phyloP scores from a whole-genome alignment of 2,329 filamentous ascomycete genomes.

The Coniosporium tulheliwenetii region DNA sequence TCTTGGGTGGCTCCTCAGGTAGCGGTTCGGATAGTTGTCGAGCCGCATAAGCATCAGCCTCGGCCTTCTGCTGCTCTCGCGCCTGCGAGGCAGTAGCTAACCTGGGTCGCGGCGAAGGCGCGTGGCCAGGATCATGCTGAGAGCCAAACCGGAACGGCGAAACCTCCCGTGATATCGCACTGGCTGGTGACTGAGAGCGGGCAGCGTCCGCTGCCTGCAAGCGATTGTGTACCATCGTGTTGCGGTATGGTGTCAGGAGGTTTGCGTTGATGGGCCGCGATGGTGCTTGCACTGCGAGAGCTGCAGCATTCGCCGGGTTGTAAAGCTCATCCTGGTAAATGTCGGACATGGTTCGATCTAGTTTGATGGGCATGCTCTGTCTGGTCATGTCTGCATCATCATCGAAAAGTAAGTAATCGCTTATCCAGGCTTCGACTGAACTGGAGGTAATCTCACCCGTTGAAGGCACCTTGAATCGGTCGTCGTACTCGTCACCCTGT shows the following conservation, averaged over 20 bases:
- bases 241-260: constrained; percentile 37
- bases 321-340: constrained; percentile 74
- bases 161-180: constrained; percentile 39
- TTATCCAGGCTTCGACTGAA: constrained; percentile 32
- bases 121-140: constrained; percentile 24
- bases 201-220: constrained; percentile 44
- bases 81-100: constrained; percentile 43
- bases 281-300: constrained; percentile 32
- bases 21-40: constrained; percentile 14
- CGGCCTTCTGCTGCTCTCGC: constrained; percentile 45
- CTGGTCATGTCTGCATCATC: constrained; percentile 34
- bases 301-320: constrained; percentile 50
- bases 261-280: constrained; percentile 32
- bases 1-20: constrained; percentile 42
- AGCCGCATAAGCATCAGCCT: constrained; percentile 36
- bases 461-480: constrained; percentile 32
- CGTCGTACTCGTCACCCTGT: constrained; percentile 36
- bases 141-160: constrained; percentile 52
- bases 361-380: constrained; percentile 43
- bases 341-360: constrained; percentile 76
- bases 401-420: constrained; percentile 53
- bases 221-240: constrained; percentile 66
- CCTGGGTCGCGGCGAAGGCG: constrained; percentile 21
- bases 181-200: constrained; percentile 28
- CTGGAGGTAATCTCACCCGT: constrained; percentile 35